Conservation (phyloP, 1,284 basidiomycete genomes). For the Microbotryum violaceum region DNA sequence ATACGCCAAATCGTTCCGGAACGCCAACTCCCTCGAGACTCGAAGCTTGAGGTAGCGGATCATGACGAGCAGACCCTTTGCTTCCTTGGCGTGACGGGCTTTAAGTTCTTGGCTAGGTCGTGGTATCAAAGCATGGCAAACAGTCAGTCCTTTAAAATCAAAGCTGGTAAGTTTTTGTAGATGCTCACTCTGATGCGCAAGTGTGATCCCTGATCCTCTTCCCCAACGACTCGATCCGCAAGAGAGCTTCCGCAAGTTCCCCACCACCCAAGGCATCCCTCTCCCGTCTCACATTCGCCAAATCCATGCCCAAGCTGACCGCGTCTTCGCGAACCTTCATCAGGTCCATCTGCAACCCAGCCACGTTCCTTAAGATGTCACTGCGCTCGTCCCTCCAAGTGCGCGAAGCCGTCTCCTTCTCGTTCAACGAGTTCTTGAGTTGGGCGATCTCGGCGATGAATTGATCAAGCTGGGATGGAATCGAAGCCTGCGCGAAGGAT, state of each 20-base stretch:
- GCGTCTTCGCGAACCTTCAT: slow-evolving; percentile 28
- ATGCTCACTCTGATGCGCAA: slow-evolving; percentile 50
- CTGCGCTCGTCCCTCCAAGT: slow-evolving; percentile 53
- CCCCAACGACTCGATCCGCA: slow-evolving; percentile 46
- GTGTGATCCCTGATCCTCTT: slow-evolving; percentile 52
- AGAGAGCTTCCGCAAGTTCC: slow-evolving; percentile 52
- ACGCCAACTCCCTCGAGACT: slow-evolving; percentile 71
- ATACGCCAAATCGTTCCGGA: slow-evolving; percentile 69
- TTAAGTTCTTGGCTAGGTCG: slow-evolving; percentile 28
- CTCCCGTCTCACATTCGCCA: slow-evolving; percentile 52
- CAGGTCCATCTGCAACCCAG: slow-evolving; percentile 57
- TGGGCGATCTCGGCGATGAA: slow-evolving; percentile 18
- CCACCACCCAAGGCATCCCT: slow-evolving; percentile 56
- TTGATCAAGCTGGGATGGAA: slow-evolving; percentile 11
- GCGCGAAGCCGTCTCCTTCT: slow-evolving; percentile 17
- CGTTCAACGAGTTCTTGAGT: not conserved
- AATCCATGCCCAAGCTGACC: slow-evolving; percentile 25
- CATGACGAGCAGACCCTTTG: slow-evolving; percentile 77
- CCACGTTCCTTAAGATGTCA: slow-evolving; percentile 56
- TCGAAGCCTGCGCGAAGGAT: slow-evolving; percentile 6
- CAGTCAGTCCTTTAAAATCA: not conserved
- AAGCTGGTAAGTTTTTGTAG: not conserved
- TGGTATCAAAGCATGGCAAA: not conserved
- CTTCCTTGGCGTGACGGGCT: slow-evolving; percentile 67
- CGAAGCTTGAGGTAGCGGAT: slow-evolving; percentile 88